Evolutionary conservation across 1,139 yeast genomes (phyloP).

Genomic region (Hemisphaericaspora xylofermentans): DNA sequence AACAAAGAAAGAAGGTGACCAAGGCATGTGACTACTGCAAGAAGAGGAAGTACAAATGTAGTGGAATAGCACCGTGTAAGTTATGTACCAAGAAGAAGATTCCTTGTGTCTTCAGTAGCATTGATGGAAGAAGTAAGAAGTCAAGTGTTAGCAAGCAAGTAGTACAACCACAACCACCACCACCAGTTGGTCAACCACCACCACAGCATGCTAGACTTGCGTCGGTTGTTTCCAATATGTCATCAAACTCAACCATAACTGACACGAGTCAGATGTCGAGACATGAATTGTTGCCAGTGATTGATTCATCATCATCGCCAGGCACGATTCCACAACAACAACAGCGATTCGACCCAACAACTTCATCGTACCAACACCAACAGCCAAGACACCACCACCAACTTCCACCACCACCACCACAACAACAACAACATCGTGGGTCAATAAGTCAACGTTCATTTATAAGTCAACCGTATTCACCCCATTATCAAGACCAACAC

Average conservation of each 20-base stretch:
- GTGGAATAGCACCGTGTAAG: slow-evolving; percentile 21
- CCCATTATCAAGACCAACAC: too few species aligned
- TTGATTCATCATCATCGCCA: background rate
- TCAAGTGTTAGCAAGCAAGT: background rate
- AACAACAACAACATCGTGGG: background rate
- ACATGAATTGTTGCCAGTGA: background rate
- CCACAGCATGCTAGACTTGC: background rate
- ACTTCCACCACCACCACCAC: background rate
- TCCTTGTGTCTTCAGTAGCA: slow-evolving; percentile 19
- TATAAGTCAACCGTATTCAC: too few species aligned
- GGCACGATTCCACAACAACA: background rate
- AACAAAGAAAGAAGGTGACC: slow-evolving; percentile 9
- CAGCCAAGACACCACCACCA: background rate
- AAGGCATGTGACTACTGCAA: slow-evolving; percentile 10
- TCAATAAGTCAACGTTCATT: too few species aligned
- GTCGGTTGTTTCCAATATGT: background rate
- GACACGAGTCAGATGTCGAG: background rate
- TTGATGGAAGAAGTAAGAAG: slow-evolving; percentile 20
- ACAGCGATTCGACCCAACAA: background rate
- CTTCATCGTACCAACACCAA: background rate
- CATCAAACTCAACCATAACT: background rate
- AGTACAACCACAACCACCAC: background rate
- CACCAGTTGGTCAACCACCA: background rate
- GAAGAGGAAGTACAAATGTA: slow-evolving; percentile 17
- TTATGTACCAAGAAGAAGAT: slow-evolving; percentile 21